phyloP scores from a whole-genome alignment of 2,329 filamentous ascomycete species.

The Aspergillus floridensis region DNA sequence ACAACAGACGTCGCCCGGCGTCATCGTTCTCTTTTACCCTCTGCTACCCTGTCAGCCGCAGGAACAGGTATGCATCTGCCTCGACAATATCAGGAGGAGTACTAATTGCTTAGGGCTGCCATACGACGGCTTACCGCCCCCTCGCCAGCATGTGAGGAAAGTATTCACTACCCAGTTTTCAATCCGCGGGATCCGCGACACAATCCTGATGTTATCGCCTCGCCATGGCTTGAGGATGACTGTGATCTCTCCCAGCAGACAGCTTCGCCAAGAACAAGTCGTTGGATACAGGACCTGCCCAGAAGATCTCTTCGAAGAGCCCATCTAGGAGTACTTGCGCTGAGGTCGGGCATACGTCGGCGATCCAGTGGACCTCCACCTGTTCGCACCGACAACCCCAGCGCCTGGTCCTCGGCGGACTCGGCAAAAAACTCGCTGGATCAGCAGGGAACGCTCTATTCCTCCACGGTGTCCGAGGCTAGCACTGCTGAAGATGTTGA shows the following conservation, averaged over 20 bases:
- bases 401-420: slow-evolving; percentile 16
- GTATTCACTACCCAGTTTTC: slow-evolving; percentile 36
- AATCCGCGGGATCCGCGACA: slow-evolving; percentile 37
- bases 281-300: slow-evolving; percentile 28
- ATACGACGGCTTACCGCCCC: slow-evolving; percentile 6
- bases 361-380: slow-evolving; percentile 11
- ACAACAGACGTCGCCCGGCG: slow-evolving; percentile 12
- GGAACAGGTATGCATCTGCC: slow-evolving; percentile 21
- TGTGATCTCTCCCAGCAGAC: slow-evolving; percentile 14
- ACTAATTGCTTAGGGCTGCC: background rate
- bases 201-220: slow-evolving; percentile 24
- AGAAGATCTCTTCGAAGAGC: slow-evolving; percentile 32
- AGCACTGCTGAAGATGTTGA: slow-evolving; percentile 30
- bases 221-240: slow-evolving; percentile 12
- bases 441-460: slow-evolving; percentile 13
- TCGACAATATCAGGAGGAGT: background rate
- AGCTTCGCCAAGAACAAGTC: slow-evolving; percentile 17
- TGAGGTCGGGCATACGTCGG: slow-evolving; percentile 28
- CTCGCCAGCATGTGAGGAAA: slow-evolving; percentile 31
- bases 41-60: slow-evolving; percentile 17
- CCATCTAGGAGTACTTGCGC: slow-evolving; percentile 30
- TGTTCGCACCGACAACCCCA: background rate
- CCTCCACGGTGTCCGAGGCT: slow-evolving; percentile 26
- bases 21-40: slow-evolving; percentile 23
- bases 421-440: slow-evolving; percentile 22